These are phyloP conservation scores for Trichoderma erinaceum DNA, from an alignment of 495 filamentous ascomycete species.

Conservation along the genomic window DNA sequence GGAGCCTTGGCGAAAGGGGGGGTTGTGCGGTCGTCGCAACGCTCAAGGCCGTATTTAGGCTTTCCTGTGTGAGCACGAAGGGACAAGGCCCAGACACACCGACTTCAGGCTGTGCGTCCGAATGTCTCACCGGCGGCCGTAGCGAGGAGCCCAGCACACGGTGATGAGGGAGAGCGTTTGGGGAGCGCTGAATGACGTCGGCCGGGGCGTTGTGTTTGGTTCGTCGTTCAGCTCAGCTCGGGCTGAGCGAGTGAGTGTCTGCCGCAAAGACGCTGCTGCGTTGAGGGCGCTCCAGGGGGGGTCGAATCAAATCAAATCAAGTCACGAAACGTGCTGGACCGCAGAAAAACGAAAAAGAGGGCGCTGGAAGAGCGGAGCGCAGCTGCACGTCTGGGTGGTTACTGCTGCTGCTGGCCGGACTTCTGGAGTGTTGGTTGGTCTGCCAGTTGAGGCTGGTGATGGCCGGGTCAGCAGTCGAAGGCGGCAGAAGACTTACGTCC, in stretches of 20 bases:
- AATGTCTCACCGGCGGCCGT: neutral
- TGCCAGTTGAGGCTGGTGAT: conserved; percentile 10
- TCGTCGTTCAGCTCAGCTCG: too few relatives aligned
- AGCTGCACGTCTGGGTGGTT: neutral
- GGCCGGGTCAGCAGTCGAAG: conserved; percentile 7
- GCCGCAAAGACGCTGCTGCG: neutral
- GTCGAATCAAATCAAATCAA: neutral
- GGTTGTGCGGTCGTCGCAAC: neutral
- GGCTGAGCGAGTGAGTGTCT: neutral
- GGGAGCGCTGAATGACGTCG: conserved; percentile 5
- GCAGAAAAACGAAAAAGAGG: neutral
- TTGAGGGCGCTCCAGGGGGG: neutral
- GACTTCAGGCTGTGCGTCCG: neutral
- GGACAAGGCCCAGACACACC: neutral
- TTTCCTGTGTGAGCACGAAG: neutral
- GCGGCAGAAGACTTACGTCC: neutral
- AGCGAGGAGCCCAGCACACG: too few relatives aligned
- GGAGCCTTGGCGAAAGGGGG: neutral
- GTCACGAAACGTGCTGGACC: neutral
- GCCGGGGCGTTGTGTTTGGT: neutral
- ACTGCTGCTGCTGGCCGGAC: neutral
- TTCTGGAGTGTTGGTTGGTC: neutral
- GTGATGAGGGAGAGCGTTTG: neutral
- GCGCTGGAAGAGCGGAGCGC: neutral
- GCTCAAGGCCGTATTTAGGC: neutral